These are phyloP conservation scores for Syzygium grande DNA, from an alignment of 345 rosid genomes.

Conservation along the genomic window DNA sequence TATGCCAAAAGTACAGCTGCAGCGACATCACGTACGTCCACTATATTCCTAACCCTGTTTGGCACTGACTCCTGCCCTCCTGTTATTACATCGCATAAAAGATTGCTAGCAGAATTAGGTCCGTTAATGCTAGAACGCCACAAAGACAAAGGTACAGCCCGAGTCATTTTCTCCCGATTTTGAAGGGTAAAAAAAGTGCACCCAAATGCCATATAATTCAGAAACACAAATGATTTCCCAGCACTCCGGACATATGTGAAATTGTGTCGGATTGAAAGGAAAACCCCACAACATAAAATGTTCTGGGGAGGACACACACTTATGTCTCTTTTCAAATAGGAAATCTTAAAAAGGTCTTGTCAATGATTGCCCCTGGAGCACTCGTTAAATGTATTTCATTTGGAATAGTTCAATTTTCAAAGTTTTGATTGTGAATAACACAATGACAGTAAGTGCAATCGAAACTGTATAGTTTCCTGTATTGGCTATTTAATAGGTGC, in stretches of 20 bases:
- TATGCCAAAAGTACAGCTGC: slow-evolving; percentile 13
- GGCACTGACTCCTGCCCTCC: slow-evolving; percentile 34
- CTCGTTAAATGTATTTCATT: background rate
- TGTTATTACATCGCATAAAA: slow-evolving; percentile 3
- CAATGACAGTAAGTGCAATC: background rate
- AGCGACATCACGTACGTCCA: slow-evolving; percentile 28
- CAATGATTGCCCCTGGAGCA: background rate
- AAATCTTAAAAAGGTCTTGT: background rate
- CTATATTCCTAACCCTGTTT: slow-evolving; percentile 13
- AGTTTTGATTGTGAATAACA: background rate
- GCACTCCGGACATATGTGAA: background rate
- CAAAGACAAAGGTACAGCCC: background rate
- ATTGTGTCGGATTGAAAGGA: background rate
- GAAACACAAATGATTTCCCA: background rate
- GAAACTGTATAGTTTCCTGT: background rate
- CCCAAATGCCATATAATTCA: background rate
- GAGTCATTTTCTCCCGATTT: background rate
- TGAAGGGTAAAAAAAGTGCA: background rate
- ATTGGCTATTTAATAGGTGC: background rate
- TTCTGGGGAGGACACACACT: background rate
- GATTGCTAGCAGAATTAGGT: background rate
- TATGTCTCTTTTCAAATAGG: background rate
- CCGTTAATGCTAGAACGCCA: background rate
- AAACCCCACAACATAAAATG: background rate
- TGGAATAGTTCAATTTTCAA: background rate